Conservation (phyloP, 768 basidiomycete species). For the Hortiboletus campestris region DNA sequence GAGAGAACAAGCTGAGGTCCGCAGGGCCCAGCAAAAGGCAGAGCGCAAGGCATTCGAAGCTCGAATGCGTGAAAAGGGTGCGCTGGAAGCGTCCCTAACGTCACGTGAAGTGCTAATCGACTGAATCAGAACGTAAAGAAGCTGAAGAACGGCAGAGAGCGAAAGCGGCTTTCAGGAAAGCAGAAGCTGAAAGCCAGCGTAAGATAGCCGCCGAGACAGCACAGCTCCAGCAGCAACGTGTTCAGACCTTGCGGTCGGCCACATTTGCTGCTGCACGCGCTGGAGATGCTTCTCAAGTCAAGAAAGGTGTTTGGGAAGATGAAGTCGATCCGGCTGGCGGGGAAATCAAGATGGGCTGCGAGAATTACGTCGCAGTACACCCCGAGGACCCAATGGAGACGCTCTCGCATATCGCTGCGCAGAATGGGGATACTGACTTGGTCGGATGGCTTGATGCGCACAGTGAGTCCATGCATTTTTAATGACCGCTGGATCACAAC, state of each 20-base stretch:
- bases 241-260: constrained; percentile 56
- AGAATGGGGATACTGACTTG: constrained; percentile 53
- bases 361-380: constrained; percentile 43
- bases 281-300: constrained; percentile 52
- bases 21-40: constrained; percentile 44
- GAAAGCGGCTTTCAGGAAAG: constrained; percentile 56
- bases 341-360: constrained; percentile 58
- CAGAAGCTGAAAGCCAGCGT: constrained; percentile 48
- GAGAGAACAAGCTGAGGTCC: constrained; percentile 51
- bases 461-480: constrained; percentile 44
- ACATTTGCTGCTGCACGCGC: constrained; percentile 65
- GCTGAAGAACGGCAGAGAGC: constrained; percentile 58
- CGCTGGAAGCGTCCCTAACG: constrained; percentile 3
- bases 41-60: constrained; percentile 45
- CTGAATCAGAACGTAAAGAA: constrained; percentile 42
- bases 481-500: constrained; percentile 22
- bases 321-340: constrained; percentile 70
- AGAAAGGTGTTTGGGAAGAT: constrained; percentile 67
- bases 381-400: constrained; percentile 64
- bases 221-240: constrained; percentile 44
- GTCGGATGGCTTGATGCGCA: constrained; percentile 71
- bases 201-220: constrained; percentile 47
- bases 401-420: constrained; percentile 64
- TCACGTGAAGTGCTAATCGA: constrained; percentile 13
- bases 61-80: constrained; percentile 53